Evolutionary conservation across 2,329 filamentous ascomycete genomes (phyloP).

Genomic region (Triangularia setosa): DNA sequence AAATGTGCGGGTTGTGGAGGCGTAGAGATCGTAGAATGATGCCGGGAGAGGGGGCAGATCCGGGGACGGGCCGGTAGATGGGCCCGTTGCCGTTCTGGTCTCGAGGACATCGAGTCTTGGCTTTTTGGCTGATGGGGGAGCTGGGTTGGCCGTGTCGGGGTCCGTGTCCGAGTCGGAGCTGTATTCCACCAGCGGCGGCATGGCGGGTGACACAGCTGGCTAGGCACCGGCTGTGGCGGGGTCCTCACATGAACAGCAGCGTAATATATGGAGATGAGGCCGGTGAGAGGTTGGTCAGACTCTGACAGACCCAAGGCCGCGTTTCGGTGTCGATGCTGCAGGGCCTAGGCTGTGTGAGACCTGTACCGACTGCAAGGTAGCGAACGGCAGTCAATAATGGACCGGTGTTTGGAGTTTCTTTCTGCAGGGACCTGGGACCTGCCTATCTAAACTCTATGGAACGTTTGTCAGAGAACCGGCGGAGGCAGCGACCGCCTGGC

Average conservation of each 20-base stretch:
- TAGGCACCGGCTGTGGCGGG: neutral
- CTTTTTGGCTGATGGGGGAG: conserved; percentile 13
- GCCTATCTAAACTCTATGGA: neutral
- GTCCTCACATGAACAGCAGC: neutral
- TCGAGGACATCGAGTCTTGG: neutral
- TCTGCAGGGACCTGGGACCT: neutral
- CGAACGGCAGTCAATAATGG: neutral
- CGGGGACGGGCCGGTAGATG: conserved; percentile 5
- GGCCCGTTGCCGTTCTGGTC: neutral
- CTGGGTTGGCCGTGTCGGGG: conserved; percentile 17
- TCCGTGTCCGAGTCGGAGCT: conserved; percentile 27
- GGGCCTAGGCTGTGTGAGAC: neutral
- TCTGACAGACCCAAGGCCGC: neutral
- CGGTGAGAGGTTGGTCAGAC: neutral
- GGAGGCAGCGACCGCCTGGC: neutral
- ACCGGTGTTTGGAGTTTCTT: neutral
- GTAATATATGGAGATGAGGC: neutral
- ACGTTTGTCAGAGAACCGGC: neutral
- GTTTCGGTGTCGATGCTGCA: conserved; percentile 5
- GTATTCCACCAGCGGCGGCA: conserved; percentile 38
- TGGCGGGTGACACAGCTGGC: neutral
- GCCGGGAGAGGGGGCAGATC: conserved; percentile 69
- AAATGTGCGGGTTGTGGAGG: conserved; percentile 72
- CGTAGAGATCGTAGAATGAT: conserved; percentile 85
- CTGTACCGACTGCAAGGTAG: neutral